Evolutionary conservation across 2,329 filamentous ascomycete genomes (phyloP), one percentile per base, ranked within the genome.

Genomic region (Talaromyces pinophilus): DNA sequence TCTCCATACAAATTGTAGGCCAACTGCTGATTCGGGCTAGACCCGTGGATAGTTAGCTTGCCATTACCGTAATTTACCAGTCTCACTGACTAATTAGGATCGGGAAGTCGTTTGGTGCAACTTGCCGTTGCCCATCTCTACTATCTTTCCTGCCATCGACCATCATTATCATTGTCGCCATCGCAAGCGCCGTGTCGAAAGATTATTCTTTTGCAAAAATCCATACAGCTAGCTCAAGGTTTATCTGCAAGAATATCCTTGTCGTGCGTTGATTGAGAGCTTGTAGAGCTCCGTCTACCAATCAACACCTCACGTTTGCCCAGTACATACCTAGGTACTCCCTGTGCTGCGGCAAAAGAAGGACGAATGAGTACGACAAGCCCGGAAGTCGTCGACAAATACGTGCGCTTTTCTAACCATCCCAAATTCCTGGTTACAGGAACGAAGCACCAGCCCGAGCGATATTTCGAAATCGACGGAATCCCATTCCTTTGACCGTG

Each of bases 301-400:
- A 30, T n/a, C 17, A 35, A 10, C 52, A 17, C 28, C 48, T 54
- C 25, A 7, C 48, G 33, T 54, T n/a, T 54, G 25, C n/a, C 4
- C 13, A 19, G 35, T 11, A 28, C 33, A 60, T 11, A 25, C n/a
- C 8, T 62, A 48, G 28, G 15, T 44, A 46, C 40, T 42, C n/a
- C 25, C 35, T 38, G 35, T 38, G 42, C 44, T 22, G 42, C 59
- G 5, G 28, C 44, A 19, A 25, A 22, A 19, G 52, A 35, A 62
- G 59, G 44, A 50, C 42, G 59, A 62, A 62, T 48, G 59, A 62
- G 59, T 57, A 57, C 54, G 33, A 57, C 44, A 50, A 50, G 44
- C n/a, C 44, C 30, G 25, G 30, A 17, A 8, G 50, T 57, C 33
- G 54, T 57, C 54, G 33, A 62, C 42, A 10, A 38, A 54, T 50